These are phyloP conservation scores for Penicillium sp. DNA, from an alignment of 2,329 filamentous ascomycete species.

Conservation along the genomic window DNA sequence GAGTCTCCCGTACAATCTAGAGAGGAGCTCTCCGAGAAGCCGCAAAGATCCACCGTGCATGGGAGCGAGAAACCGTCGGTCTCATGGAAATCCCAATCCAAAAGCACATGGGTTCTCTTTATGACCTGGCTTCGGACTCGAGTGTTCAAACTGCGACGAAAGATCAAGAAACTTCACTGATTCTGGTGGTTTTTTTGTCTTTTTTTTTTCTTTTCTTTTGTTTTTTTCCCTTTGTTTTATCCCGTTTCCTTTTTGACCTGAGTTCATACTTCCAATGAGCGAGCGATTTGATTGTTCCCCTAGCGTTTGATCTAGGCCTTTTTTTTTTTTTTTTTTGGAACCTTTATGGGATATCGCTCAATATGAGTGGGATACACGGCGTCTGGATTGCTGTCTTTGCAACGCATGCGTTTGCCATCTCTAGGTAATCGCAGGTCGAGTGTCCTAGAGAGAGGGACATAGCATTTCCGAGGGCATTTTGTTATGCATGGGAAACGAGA, in stretches of 20 bases:
- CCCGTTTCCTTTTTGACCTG: background rate
- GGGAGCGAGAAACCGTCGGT: conserved; percentile 11
- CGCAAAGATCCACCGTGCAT: conserved; percentile 2
- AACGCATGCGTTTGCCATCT: background rate
- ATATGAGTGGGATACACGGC: conserved; percentile 7
- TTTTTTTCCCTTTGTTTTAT: background rate
- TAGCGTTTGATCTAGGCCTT: conserved; percentile 6
- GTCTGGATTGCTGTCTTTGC: conserved; percentile 5
- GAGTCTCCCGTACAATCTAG: conserved; percentile 12
- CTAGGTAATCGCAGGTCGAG: conserved; percentile 8
- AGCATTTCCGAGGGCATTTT: conserved; percentile 1
- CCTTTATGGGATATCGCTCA: conserved; percentile 4
- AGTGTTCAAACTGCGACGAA: conserved; percentile 50
- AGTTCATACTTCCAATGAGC: conserved; percentile 8
- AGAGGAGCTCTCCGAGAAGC: conserved; percentile 24
- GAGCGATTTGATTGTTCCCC: conserved; percentile 10
- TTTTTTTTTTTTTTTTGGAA: background rate
- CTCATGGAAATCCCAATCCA: conserved; percentile 34
- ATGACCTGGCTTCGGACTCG: conserved; percentile 57
- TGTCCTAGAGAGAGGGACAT: background rate
- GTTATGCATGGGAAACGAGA: conserved; percentile 10
- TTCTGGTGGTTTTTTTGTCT: conserved; percentile 14
- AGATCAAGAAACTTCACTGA: conserved; percentile 28
- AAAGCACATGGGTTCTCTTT: conserved; percentile 52
- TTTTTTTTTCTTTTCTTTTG: conserved; percentile 24